Conservation (phyloP, 495 filamentous ascomycete species). For the Hypoxylon intermedium region DNA sequence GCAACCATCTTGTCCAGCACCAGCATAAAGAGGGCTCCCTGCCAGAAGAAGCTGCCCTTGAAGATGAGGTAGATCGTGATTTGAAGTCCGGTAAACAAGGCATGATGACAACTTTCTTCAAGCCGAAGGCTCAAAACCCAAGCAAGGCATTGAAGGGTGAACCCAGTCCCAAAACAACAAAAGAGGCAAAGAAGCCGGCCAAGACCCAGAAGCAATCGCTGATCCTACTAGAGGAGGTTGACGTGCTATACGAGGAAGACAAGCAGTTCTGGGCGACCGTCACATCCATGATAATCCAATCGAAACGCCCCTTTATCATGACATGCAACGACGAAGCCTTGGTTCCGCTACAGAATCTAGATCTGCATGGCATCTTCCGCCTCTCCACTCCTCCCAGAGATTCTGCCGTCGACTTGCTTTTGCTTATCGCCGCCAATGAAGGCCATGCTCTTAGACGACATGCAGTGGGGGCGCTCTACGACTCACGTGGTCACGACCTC, state of each 20-base stretch:
- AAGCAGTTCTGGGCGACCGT: constrained; percentile 92
- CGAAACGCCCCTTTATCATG: constrained; percentile 89
- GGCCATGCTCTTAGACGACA: constrained; percentile 79
- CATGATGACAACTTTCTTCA: constrained; percentile 84
- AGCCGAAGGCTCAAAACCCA: constrained; percentile 48
- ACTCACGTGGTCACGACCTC: constrained; percentile 71
- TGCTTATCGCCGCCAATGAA: constrained; percentile 86
- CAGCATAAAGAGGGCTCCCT: constrained; percentile 42
- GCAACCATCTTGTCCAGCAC: constrained; percentile 81
- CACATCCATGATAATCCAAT: constrained; percentile 75
- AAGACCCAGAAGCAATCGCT: constrained; percentile 88
- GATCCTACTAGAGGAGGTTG: constrained; percentile 93
- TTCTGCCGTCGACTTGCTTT: constrained; percentile 77
- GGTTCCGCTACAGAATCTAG: constrained; percentile 72
- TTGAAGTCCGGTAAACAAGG: constrained; percentile 72
- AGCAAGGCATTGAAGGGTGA: constrained; percentile 35
- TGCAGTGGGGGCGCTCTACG: constrained; percentile 73
- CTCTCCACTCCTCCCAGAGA: constrained; percentile 71
- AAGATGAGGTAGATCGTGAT: constrained; percentile 62
- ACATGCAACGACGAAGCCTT: constrained; percentile 90
- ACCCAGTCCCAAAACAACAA: constrained; percentile 5
- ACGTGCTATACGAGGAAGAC: constrained; percentile 93
- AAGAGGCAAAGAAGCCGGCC: constrained; percentile 48
- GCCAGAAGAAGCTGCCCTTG: constrained; percentile 22
- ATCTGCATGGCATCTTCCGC: constrained; percentile 86